phyloP scores from a whole-genome alignment of 805 yeast species.

The Cephaloascus albidus region DNA sequence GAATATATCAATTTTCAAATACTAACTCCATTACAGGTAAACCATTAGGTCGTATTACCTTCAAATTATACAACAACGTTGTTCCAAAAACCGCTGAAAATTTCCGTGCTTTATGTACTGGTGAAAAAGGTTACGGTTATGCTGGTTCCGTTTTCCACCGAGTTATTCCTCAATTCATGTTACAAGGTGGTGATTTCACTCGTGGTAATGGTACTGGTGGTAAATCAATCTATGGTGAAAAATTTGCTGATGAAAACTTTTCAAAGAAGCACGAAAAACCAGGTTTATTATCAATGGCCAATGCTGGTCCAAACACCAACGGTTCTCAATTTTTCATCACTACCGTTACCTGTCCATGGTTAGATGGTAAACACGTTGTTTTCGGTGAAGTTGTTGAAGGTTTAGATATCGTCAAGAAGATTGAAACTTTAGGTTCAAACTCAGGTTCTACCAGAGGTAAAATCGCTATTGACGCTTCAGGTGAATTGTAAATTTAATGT shows the following conservation, averaged over 20 bases:
- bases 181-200: constrained; percentile 41
- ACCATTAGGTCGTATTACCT: constrained; percentile 74
- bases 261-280: constrained; percentile 65
- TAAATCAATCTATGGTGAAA: constrained; percentile 52
- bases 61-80: constrained; percentile 82
- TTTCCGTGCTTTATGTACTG: constrained; percentile 85
- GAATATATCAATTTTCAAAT: no score
- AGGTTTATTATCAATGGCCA: constrained; percentile 89
- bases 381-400: constrained; percentile 91
- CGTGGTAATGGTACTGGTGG: constrained; percentile 38
- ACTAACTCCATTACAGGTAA: constrained; percentile 17
- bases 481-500: constrained; percentile 44
- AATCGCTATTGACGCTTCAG: constrained; percentile 45
- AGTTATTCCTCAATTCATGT: constrained; percentile 37
- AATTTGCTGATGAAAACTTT: constrained; percentile 75
- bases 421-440: constrained; percentile 54
- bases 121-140: constrained; percentile 36
- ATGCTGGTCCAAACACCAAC: constrained; percentile 97
- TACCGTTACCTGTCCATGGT: constrained; percentile 79
- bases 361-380: constrained; percentile 92
- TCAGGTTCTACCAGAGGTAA: constrained; percentile 37
- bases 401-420: constrained; percentile 72
- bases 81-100: constrained; percentile 95
- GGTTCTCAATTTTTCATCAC: constrained; percentile 97
- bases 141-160: constrained; percentile 36